Evolutionary conservation across 352 stramenopile genomes (phyloP).

Genomic region (Globisporangium parvum): DNA sequence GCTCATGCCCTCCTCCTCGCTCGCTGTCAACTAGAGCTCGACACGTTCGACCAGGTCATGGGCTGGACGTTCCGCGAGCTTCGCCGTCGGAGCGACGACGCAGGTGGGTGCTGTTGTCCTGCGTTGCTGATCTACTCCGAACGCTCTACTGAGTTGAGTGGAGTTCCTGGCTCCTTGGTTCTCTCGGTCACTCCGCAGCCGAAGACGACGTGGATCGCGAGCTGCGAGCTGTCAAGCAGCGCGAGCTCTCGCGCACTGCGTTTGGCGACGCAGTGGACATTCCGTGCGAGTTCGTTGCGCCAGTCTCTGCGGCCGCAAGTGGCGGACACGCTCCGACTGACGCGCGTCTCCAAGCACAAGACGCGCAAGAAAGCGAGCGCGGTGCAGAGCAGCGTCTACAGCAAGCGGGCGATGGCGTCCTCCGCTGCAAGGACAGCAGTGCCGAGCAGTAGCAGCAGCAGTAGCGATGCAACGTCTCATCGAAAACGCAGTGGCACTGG

Average conservation of each 20-base stretch:
- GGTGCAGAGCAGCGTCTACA: conserved; percentile 19
- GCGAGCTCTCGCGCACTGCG: conserved; percentile 26
- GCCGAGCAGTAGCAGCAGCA: not conserved
- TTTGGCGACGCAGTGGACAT: conserved; percentile 29
- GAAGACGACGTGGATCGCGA: conserved; percentile 11
- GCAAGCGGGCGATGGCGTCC: conserved; percentile 22
- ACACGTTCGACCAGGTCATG: conserved; percentile 51
- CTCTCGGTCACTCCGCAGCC: not conserved
- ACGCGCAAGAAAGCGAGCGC: conserved; percentile 9
- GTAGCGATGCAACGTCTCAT: not conserved
- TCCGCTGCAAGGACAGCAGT: conserved; percentile 8
- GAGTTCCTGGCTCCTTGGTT: no score
- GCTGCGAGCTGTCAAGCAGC: conserved; percentile 8
- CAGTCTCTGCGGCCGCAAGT: conserved; percentile 5
- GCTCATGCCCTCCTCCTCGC: no score
- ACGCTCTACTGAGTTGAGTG: not conserved
- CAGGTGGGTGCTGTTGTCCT: conserved; percentile 8
- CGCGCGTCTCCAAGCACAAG: conserved; percentile 11
- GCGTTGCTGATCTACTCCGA: not conserved
- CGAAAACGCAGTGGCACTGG: not conserved
- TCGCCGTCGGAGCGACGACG: not conserved
- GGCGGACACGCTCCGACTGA: conserved; percentile 1
- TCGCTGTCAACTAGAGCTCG: conserved; percentile 28
- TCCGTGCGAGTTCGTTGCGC: conserved; percentile 38
- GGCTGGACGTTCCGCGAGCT: conserved; percentile 51